phyloP scores from a whole-genome alignment of 1,284 basidiomycete genomes.

The Tylopilus sp. region DNA sequence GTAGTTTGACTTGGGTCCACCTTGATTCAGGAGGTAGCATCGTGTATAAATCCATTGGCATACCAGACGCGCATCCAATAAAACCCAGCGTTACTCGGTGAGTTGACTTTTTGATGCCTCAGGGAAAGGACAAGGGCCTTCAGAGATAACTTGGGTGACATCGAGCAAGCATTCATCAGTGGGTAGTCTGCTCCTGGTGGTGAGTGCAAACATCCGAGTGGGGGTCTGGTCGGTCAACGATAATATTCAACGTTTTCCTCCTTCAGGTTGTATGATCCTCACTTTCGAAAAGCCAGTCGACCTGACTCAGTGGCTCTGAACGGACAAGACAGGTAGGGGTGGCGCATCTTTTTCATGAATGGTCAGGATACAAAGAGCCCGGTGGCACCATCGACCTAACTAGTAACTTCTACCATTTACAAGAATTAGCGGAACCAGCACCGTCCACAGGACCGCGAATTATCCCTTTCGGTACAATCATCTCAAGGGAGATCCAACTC shows the following conservation, averaged over 20 bases:
- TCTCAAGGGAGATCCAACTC: background rate
- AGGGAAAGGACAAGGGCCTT: background rate
- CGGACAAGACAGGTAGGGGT: background rate
- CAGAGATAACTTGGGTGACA: too few relatives aligned
- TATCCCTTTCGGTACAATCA: background rate
- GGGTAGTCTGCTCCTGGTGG: too few relatives aligned
- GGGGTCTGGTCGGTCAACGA: too few relatives aligned
- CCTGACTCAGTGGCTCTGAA: background rate
- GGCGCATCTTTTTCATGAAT: background rate
- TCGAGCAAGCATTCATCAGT: too few relatives aligned
- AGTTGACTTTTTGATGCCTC: too few relatives aligned
- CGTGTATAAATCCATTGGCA: background rate
- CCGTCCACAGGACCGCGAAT: background rate
- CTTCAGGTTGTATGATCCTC: background rate
- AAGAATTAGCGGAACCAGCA: background rate
- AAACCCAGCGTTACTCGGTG: too few relatives aligned
- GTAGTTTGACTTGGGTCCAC: constrained; percentile 6
- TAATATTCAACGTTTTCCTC: too few relatives aligned
- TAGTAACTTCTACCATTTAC: too few relatives aligned
- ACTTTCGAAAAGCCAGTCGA: background rate
- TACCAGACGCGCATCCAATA: background rate
- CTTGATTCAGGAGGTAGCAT: background rate
- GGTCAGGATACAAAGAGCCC: too few relatives aligned
- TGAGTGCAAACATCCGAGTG: too few relatives aligned
- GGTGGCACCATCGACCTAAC: too few relatives aligned